Percentiles rank a stretch among this genome's conserved stretches.
These are phyloP conservation scores for Ochetophila trinervis DNA, from an alignment of 306 rosid genomes.

Conservation along the genomic window DNA sequence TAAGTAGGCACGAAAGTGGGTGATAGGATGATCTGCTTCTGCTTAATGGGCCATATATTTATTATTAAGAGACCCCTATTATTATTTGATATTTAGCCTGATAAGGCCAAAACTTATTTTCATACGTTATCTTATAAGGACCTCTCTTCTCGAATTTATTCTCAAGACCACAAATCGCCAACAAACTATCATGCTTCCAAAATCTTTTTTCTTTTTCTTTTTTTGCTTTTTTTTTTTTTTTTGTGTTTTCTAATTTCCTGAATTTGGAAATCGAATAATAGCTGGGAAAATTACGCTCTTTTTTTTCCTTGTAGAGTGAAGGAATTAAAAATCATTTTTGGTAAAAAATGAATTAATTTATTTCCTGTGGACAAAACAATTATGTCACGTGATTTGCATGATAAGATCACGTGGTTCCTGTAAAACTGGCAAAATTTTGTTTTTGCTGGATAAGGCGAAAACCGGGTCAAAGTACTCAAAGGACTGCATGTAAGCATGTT, in stretches of 20 bases:
- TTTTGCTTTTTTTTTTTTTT: neutral
- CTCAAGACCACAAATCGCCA: neutral
- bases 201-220: neutral
- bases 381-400: too few species aligned
- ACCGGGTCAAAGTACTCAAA: too few species aligned
- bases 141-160: neutral
- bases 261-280: too few species aligned
- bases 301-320: too few species aligned
- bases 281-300: too few species aligned
- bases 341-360: too few species aligned
- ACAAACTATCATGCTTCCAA: neutral
- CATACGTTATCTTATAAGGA: conserved; percentile 9
- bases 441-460: too few species aligned
- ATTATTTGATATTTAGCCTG: conserved; percentile 29
- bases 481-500: too few species aligned
- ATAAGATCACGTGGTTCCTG: too few species aligned
- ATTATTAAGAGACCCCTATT: neutral
- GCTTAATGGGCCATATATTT: conserved; percentile 8
- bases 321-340: too few species aligned
- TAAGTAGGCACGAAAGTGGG: conserved; percentile 38
- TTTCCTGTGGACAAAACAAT: too few species aligned
- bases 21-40: conserved; percentile 45
- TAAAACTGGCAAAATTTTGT: too few species aligned
- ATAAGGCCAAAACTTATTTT: conserved; percentile 16
- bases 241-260: neutral